Percentiles rank a stretch among this genome's conserved stretches.
Evolutionary conservation across 768 basidiomycete species (phyloP).

Genomic region (Trametes cinnabarina): DNA sequence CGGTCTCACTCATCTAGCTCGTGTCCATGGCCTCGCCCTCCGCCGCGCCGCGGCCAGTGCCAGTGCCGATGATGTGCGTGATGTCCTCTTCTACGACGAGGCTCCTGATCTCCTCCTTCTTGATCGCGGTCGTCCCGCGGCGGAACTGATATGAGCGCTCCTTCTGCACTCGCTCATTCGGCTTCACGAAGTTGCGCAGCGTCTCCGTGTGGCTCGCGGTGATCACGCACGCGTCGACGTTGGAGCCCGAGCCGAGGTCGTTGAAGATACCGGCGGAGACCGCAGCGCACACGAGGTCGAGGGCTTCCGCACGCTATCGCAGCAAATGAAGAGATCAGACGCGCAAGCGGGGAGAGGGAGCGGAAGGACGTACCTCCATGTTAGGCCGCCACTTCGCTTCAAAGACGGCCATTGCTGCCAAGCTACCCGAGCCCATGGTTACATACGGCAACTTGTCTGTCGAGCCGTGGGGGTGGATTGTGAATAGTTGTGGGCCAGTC

Average conservation of each 20-base stretch:
- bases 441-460: conserved; percentile 99
- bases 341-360: not conserved
- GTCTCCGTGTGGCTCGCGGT: conserved; percentile 84
- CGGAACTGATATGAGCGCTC: conserved; percentile 70
- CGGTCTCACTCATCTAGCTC: conserved; percentile 42
- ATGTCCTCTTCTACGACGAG: conserved; percentile 74
- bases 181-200: conserved; percentile 91
- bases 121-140: conserved; percentile 87
- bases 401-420: conserved; percentile 98
- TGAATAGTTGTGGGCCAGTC: conserved; percentile 93
- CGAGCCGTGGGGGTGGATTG: conserved; percentile 93
- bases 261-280: conserved; percentile 98
- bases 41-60: conserved; percentile 26
- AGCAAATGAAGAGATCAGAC: not conserved
- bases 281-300: conserved; percentile 79
- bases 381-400: conserved; percentile 81
- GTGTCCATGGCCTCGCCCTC: conserved; percentile 79
- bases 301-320: conserved; percentile 81
- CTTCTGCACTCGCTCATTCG: conserved; percentile 80
- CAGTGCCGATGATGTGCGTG: conserved; percentile 29
- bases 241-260: conserved; percentile 98
- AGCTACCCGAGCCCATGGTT: conserved; percentile 95
- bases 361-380: conserved; percentile 59
- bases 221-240: conserved; percentile 96
- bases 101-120: conserved; percentile 70